phyloP scores from a whole-genome alignment of 208 protist species.

The Willaertia magna region DNA sequence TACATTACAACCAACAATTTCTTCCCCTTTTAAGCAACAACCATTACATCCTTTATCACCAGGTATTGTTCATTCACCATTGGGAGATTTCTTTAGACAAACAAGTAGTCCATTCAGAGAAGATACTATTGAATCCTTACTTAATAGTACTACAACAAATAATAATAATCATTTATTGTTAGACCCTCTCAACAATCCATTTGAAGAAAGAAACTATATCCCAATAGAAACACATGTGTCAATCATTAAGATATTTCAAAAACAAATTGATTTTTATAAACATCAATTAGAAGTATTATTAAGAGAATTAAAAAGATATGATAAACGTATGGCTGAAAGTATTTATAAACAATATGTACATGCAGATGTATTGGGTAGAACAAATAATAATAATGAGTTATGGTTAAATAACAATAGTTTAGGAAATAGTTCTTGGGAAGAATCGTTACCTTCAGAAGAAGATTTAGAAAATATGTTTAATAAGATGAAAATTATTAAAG shows the following conservation, averaged over 20 bases:
- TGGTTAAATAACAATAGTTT: too few relatives aligned
- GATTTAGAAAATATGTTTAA: not conserved
- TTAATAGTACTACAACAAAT: too few relatives aligned
- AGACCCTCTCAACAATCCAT: too few relatives aligned
- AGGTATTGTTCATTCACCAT: not conserved
- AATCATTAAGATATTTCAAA: not conserved
- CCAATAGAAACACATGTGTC: not conserved
- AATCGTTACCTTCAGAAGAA: not conserved
- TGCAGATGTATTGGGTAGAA: not conserved
- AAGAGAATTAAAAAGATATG: not conserved
- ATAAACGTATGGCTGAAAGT: not conserved
- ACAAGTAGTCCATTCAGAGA: not conserved
- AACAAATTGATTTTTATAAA: not conserved
- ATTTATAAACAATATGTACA: not conserved
- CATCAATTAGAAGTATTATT: not conserved
- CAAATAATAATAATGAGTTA: too few relatives aligned
- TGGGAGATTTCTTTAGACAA: not conserved
- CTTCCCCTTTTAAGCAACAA: not conserved
- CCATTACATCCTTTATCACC: not conserved
- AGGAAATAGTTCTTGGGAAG: not conserved
- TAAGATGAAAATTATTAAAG: not conserved
- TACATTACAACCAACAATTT: too few relatives aligned
- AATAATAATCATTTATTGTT: too few relatives aligned
- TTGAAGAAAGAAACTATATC: too few relatives aligned
- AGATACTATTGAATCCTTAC: too few relatives aligned